Base-by-base conservation (phyloP, 2,329 filamentous ascomycete genomes). In the Claviceps maximensis region DNA sequence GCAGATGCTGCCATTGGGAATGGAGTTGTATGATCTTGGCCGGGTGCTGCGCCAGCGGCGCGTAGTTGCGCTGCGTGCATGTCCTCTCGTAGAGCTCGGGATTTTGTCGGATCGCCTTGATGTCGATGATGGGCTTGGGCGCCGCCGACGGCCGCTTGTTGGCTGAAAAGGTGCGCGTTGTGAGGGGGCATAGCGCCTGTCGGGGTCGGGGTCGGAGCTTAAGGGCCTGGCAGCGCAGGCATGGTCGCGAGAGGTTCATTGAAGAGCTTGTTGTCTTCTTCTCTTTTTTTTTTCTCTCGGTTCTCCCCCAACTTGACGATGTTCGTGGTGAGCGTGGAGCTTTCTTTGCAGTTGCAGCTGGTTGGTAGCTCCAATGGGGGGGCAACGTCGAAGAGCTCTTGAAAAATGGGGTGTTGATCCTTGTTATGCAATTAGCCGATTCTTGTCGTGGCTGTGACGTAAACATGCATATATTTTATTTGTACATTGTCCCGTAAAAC, bases 21-120 rank as follows among this genome's bases (percentile, higher is more conserved):
- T 79, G 77, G 9, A 85, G 69, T 9, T 66, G 65, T 51, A 72
- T 69, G 60, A 86, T 86, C 52, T 71, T 75, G 9, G 69, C 65
- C 0, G 83, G 80, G 59, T 82, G 74, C 15, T 67, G 61, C 40
- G 77, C 71, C 58, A 80, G 77, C 27, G 67, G 60, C 54, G 65
- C 75, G 71, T 96, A 96, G 67, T 96, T 96, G 60, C 93, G 83
- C 59, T 89, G 84, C 55, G 85, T 66, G 69, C 88, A 95, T 64
- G 94, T 97, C 59, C 84, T 75, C 60, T 86, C 79, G 73, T 96
- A 87, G 17, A 94, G 76, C 15, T 84, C 80, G 17, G 86, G 81
- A 68, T 94, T 87, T 63, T 89, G 79, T 54, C 90, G 89, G 66
- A 98, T 95, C 71, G 93, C 85, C 67, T 88, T 91, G 65, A 95